Conservation (phyloP, 1,284 basidiomycete genomes). For the Sporisorium sorghi region DNA sequence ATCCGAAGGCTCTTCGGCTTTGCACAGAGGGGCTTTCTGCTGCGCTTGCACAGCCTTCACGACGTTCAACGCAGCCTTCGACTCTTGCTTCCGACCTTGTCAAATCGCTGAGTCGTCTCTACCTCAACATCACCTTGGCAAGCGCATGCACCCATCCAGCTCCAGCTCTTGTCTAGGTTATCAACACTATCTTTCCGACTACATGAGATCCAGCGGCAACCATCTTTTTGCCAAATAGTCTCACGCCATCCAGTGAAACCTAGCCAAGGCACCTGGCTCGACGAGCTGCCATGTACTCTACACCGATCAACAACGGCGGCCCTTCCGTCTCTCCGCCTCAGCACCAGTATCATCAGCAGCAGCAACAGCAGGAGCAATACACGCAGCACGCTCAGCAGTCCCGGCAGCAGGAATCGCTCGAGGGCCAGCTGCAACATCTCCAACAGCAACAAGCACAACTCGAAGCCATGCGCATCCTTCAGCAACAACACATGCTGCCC, state of each 20-base stretch:
- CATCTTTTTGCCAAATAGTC: no score
- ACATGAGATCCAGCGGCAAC: not conserved
- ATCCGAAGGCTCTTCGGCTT: not conserved
- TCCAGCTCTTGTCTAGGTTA: no score
- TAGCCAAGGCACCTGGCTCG: not conserved
- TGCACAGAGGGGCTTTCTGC: not conserved
- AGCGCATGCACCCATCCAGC: not conserved
- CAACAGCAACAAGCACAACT: constrained; percentile 39
- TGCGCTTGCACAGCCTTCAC: constrained; percentile 4
- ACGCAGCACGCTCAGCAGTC: constrained; percentile 22
- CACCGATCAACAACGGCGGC: constrained; percentile 8
- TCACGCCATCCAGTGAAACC: no score
- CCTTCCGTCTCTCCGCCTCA: constrained; percentile 26
- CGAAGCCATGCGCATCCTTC: constrained; percentile 27
- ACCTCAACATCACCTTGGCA: not conserved
- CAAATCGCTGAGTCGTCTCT: no score
- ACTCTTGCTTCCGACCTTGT: not conserved
- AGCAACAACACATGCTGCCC: constrained; percentile 34
- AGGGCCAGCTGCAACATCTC: constrained; percentile 21
- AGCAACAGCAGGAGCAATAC: constrained; percentile 19
- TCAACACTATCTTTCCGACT: not conserved
- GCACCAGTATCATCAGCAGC: constrained; percentile 16
- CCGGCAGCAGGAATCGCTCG: constrained; percentile 19
- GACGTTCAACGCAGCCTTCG: not conserved
- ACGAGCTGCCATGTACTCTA: constrained; percentile 11